Evolutionary conservation across 2,329 filamentous ascomycete genomes (phyloP).

Genomic region (Aspergillus thermomutatus): DNA sequence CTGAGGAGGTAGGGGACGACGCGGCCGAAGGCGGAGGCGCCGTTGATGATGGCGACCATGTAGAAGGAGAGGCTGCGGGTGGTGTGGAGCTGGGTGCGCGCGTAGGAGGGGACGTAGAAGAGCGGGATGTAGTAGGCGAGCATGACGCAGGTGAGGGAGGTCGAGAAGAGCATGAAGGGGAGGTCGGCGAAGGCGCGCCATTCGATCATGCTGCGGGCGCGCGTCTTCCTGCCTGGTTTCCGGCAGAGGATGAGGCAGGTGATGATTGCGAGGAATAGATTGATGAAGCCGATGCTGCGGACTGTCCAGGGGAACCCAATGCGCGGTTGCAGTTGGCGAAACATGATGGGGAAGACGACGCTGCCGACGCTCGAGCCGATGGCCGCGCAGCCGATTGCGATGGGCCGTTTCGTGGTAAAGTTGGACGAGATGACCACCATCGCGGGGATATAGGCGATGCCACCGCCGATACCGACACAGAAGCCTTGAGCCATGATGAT

Average conservation of each 20-base stretch:
- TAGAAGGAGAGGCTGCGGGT: slow-evolving; percentile 45
- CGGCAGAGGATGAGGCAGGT: slow-evolving; percentile 37
- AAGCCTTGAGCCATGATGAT: slow-evolving; percentile 46
- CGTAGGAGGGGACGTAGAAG: slow-evolving; percentile 44
- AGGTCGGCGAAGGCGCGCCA: slow-evolving; percentile 37
- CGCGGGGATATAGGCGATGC: slow-evolving; percentile 30
- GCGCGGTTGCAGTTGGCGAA: slow-evolving; percentile 51
- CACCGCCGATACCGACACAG: slow-evolving; percentile 30
- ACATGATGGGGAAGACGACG: slow-evolving; percentile 57
- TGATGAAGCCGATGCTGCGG: slow-evolving; percentile 55
- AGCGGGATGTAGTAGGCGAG: slow-evolving; percentile 47
- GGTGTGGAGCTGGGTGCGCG: slow-evolving; percentile 45
- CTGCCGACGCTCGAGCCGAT: slow-evolving; percentile 59
- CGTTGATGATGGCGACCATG: slow-evolving; percentile 52
- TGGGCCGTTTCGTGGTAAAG: slow-evolving; percentile 46
- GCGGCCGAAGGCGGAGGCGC: slow-evolving; percentile 49
- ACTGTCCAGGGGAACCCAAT: slow-evolving; percentile 61
- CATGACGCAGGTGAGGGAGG: slow-evolving; percentile 47
- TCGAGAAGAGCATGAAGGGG: slow-evolving; percentile 42
- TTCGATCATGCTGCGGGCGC: slow-evolving; percentile 41
- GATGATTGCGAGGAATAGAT: slow-evolving; percentile 36
- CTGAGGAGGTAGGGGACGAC: slow-evolving; percentile 47
- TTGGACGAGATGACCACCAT: slow-evolving; percentile 28
- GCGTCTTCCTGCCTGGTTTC: slow-evolving; percentile 34
- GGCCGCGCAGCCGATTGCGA: slow-evolving; percentile 56